Evolutionary conservation across 2,329 filamentous ascomycete species (phyloP), one percentile per base, ranked within the genome.

Genomic region (Paraconiothyrium sp.): DNA sequence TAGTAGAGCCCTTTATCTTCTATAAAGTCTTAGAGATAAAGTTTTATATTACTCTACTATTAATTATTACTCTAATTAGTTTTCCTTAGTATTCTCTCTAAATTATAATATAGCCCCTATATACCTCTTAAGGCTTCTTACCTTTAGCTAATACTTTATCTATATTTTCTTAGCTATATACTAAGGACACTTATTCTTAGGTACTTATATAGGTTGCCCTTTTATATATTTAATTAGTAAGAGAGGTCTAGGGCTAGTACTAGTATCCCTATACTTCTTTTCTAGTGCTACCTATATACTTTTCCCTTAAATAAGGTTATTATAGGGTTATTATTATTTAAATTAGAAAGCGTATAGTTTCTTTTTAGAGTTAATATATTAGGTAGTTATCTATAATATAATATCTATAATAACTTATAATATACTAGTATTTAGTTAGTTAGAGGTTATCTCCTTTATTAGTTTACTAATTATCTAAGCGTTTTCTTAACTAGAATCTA

Each of bases 131-230:
- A n/a, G n/a, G n/a, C n/a, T 44, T 32, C 24, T 54, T 54, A 10
- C 9, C 51, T 55, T 55, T 39, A 44, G 22, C 51, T 44, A 55
- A 34, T 55, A 55, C 20, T 55, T 55, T 5, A 16, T 55, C 8
- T 55, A 37, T 3, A 55, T 14, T 22, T 55, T 55, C 24, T 51
- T 51, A 37, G 11, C 10, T 37, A 51, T 22, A 22, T 51, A 37
- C 16, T 51, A 37, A 6, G 24, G 16, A 16, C 16, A 51, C n/a
- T 39, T 51, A 37, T 51, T 37, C 22, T n/a, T 35, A 22, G 4
- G 34, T 37, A 51, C n/a, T 51, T 51, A 37, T 51, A 51, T n/a
- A 13, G 8, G 9, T 22, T 39, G 24, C 30, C 32, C 10, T 37
- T 10, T 35, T 20, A 51, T 22, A 37, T 37, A 51, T 39, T 51